Conservation (phyloP, 331 rosid species). For the Stylosanthes scabra region DNA sequence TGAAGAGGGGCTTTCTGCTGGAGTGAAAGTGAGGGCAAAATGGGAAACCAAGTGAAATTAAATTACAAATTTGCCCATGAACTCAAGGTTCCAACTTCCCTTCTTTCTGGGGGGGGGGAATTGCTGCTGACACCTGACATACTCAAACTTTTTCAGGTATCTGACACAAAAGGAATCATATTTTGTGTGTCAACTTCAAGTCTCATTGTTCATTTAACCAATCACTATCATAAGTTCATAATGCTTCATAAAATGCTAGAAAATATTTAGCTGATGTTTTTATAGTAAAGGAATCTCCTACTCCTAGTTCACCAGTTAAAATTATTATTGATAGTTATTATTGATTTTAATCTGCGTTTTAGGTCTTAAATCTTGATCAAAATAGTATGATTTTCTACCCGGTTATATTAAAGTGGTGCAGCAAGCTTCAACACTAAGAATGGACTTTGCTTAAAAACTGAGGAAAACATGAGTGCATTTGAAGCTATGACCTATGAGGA, state of each 20-base stretch:
- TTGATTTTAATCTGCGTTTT: slow-evolving; percentile 25
- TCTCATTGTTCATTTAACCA: background rate
- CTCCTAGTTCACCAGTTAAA: background rate
- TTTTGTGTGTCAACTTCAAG: background rate
- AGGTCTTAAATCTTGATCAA: background rate
- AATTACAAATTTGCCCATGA: slow-evolving; percentile 38
- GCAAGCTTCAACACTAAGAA: slow-evolving; percentile 51
- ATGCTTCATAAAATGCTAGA: background rate
- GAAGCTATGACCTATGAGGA: slow-evolving; percentile 29
- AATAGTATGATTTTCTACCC: slow-evolving; percentile 1
- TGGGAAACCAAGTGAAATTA: slow-evolving; percentile 30
- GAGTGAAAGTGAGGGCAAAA: slow-evolving; percentile 24
- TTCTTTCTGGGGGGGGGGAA: background rate
- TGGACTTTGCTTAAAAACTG: slow-evolving; percentile 53
- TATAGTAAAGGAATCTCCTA: too few species aligned
- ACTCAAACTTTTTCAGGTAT: slow-evolving; percentile 41
- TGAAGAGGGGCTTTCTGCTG: slow-evolving; percentile 27
- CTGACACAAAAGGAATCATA: slow-evolving; percentile 24
- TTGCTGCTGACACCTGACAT: slow-evolving; percentile 26
- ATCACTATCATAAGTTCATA: background rate
- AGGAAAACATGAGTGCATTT: slow-evolving; percentile 42
- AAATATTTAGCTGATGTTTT: too few species aligned
- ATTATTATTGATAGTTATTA: slow-evolving; percentile 14
- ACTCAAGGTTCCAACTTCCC: background rate
- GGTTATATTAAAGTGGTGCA: slow-evolving; percentile 1